These are phyloP conservation scores for Phytophthora litchii DNA, from an alignment of 352 stramenopile species.

Conservation along the genomic window DNA sequence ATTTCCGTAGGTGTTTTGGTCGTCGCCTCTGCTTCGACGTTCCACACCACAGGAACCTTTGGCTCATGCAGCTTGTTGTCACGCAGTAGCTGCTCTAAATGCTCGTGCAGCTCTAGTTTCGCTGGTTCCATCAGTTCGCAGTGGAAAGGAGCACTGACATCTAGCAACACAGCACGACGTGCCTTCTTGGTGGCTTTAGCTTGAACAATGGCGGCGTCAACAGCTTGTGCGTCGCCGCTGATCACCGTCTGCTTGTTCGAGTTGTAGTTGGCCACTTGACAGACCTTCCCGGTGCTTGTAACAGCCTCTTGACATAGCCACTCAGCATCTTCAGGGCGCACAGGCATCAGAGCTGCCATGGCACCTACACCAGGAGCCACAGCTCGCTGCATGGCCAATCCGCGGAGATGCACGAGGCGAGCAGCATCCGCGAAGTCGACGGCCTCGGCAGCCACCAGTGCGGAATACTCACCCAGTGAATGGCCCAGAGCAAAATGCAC, in stretches of 20 bases:
- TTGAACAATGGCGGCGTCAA: slow-evolving; percentile 55
- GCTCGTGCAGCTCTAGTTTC: slow-evolving; percentile 45
- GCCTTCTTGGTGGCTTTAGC: slow-evolving; percentile 77
- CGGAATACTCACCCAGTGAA: slow-evolving; percentile 89
- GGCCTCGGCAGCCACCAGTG: slow-evolving; percentile 70
- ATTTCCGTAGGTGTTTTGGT: slow-evolving; percentile 53
- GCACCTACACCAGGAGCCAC: slow-evolving; percentile 56
- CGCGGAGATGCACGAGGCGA: slow-evolving; percentile 72
- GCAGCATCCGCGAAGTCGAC: slow-evolving; percentile 73
- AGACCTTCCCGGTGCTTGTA: slow-evolving; percentile 44
- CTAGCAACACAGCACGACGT: slow-evolving; percentile 67
- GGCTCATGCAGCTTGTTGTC: slow-evolving; percentile 40
- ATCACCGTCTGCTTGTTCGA: slow-evolving; percentile 89
- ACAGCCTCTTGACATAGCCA: slow-evolving; percentile 56
- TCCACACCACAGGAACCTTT: slow-evolving; percentile 79
- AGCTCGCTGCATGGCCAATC: slow-evolving; percentile 71
- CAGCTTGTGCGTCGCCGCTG: slow-evolving; percentile 59
- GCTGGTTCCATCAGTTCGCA: slow-evolving; percentile 80
- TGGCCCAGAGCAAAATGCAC: slow-evolving; percentile 71
- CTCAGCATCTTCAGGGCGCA: slow-evolving; percentile 53
- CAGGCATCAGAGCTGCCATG: slow-evolving; percentile 84
- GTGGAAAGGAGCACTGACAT: slow-evolving; percentile 89
- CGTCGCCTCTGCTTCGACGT: slow-evolving; percentile 61
- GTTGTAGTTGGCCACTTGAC: slow-evolving; percentile 90
- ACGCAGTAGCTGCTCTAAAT: slow-evolving; percentile 40